A percentile compares a stretch with the other conserved stretches of the same genome.
phyloP scores from a whole-genome alignment of 495 filamentous ascomycete genomes.

The Jackrogersella minutella region DNA sequence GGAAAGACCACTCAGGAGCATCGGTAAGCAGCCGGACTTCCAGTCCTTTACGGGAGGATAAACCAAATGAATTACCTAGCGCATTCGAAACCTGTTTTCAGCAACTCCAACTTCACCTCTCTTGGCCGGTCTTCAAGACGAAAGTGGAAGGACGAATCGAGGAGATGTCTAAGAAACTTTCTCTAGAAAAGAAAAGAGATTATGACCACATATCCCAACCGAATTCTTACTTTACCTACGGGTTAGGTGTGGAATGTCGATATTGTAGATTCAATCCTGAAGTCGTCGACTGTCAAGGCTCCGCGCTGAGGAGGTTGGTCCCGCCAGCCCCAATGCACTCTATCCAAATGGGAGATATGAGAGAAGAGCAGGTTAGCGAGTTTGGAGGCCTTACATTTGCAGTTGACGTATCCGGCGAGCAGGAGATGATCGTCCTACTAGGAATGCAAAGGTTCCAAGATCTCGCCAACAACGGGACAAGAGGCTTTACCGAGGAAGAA shows the following conservation, averaged over 20 bases:
- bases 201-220: too few relatives aligned
- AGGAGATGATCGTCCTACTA: conserved; percentile 25
- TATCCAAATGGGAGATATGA: background rate
- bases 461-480: background rate
- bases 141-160: conserved; percentile 23
- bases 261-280: conserved; percentile 38
- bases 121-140: conserved; percentile 35
- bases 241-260: conserved; percentile 24
- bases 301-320: conserved; percentile 27
- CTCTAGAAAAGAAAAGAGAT: background rate
- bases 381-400: conserved; percentile 36
- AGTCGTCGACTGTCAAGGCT: conserved; percentile 12
- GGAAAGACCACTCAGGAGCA: background rate
- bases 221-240: background rate
- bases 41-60: conserved; percentile 1
- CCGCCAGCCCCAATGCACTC: conserved; percentile 39
- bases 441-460: conserved; percentile 18
- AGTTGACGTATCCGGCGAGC: conserved; percentile 22
- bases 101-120: conserved; percentile 22
- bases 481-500: background rate
- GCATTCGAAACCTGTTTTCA: conserved; percentile 3
- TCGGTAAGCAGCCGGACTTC: background rate
- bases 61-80: background rate
- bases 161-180: background rate
- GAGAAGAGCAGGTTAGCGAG: conserved; percentile 1